Evolutionary conservation across 371 early-diverging fungal species (phyloP), one percentile per base, ranked within the genome.

Genomic region (Mortierella sp.): DNA sequence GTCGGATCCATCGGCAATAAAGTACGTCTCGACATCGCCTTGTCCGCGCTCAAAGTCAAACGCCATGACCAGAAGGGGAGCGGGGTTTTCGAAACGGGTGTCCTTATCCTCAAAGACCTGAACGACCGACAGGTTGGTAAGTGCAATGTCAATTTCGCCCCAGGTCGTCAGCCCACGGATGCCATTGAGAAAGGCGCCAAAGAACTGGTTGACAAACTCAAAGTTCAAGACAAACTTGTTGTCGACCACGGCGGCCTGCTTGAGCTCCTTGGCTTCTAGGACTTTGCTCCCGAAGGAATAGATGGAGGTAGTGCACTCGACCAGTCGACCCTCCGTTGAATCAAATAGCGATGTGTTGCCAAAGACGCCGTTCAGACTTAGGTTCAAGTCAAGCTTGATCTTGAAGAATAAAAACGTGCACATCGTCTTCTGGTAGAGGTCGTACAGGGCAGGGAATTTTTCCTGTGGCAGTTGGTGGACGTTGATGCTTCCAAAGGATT

Each of bases 281-380:
- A 94, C 93, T 19, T 91, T 91, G 68, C 89, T 89, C 24, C 93
- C 93, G 82, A 93, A 94, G 4, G 94, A 93, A 71, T 93, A 93
- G 68, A 93, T 92, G 16, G 91, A 91, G 0, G 93, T 94, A 0
- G 92, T 93, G 85, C 93, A 93, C 81, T 93, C 91, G 31, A 94
- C 88, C 21, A 91, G 84, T 31, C 89, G 89, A 14, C 91, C 88
- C 50, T 91, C 90, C 9, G 80, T 82, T 16, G 93, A 90, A 60
- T 94, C 92, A 79, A 92, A 92, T 54, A 93, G 87, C n/a, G 89
- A 90, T 21, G 80, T 87, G 80, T 83, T 85, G 31, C 79, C 79
- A 79, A 85, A 85, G 58, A 81, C 79, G 0, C 85, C 85, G 55
- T 78, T 78, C 68, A 85, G 31, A 11, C 65, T 63, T 38, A 85